These are phyloP conservation scores for Taphrina deformans DNA, from an alignment of 1,139 yeast genomes.

Conservation along the genomic window DNA sequence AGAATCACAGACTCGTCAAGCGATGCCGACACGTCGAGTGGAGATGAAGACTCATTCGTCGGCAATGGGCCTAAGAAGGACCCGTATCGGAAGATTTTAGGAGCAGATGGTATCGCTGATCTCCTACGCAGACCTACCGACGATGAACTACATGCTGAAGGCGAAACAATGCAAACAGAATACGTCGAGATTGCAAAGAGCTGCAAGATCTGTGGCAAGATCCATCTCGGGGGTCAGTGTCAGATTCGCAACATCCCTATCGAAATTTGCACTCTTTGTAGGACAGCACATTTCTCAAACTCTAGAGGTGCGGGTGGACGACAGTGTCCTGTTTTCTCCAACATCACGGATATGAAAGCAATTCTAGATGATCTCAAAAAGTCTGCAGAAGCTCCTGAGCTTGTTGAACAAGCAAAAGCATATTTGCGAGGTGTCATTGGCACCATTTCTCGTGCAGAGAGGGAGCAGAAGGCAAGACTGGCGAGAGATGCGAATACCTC, in stretches of 20 bases:
- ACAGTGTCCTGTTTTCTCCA: conserved; percentile 18
- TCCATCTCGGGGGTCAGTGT: conserved; percentile 27
- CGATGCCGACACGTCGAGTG: background rate
- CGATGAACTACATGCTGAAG: background rate
- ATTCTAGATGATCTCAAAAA: conserved; percentile 17
- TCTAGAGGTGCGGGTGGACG: background rate
- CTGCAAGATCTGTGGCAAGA: conserved; percentile 13
- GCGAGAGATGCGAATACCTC: background rate
- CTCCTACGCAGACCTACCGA: background rate
- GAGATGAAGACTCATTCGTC: background rate
- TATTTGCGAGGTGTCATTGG: conserved; percentile 19
- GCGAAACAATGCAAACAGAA: background rate
- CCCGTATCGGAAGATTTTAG: background rate
- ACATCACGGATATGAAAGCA: conserved; percentile 5
- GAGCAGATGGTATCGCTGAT: background rate
- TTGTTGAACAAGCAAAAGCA: conserved; percentile 25
- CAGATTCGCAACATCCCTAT: conserved; percentile 27
- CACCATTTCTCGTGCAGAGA: conserved; percentile 1
- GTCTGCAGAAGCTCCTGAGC: conserved; percentile 22
- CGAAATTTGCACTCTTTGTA: conserved; percentile 28
- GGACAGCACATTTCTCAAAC: conserved; percentile 15
- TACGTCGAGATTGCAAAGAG: background rate
- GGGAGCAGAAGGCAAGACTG: background rate
- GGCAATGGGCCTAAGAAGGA: background rate
- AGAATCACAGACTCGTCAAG: conserved; percentile 7